phyloP scores from a whole-genome alignment of 192 early-diverging fungal species.

The Backusella sp. region DNA sequence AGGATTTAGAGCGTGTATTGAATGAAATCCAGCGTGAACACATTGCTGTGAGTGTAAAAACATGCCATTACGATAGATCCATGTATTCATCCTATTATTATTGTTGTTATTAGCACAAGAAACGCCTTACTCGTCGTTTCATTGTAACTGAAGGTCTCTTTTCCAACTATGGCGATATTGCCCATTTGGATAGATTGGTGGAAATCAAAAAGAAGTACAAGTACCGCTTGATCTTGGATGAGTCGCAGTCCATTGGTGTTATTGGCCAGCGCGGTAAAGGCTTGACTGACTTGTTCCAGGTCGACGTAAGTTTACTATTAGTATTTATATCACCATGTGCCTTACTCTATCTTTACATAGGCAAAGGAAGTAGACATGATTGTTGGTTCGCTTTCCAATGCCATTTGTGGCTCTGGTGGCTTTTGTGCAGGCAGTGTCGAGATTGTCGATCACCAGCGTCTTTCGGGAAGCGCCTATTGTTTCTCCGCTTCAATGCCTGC shows the following conservation, averaged over 20 bases:
- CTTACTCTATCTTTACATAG: constrained; percentile 15
- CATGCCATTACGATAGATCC: not conserved
- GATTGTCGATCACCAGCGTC: constrained; percentile 87
- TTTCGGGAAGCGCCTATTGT: constrained; percentile 87
- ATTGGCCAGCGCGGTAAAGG: constrained; percentile 87
- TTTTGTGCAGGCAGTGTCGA: constrained; percentile 89
- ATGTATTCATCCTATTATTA: not conserved
- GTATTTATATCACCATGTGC: not conserved
- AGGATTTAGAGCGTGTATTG: constrained; percentile 87
- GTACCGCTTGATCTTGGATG: constrained; percentile 94
- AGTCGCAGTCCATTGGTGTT: constrained; percentile 86
- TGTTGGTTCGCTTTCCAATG: constrained; percentile 77
- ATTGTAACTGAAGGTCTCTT: constrained; percentile 94
- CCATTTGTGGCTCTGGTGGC: constrained; percentile 83
- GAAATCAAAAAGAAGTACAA: constrained; percentile 95
- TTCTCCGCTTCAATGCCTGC: constrained; percentile 96
- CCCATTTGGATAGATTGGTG: constrained; percentile 75
- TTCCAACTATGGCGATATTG: constrained; percentile 84
- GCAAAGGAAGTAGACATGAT: constrained; percentile 86
- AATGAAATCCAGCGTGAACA: constrained; percentile 71
- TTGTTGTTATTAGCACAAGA: constrained; percentile 48
- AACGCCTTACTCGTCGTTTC: constrained; percentile 86
- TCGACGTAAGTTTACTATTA: constrained; percentile 45
- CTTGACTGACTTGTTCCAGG: constrained; percentile 77
- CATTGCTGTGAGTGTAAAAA: constrained; percentile 36